Evolutionary conservation across 2,329 filamentous ascomycete species (phyloP).

Genomic region (Didymella segeticola): DNA sequence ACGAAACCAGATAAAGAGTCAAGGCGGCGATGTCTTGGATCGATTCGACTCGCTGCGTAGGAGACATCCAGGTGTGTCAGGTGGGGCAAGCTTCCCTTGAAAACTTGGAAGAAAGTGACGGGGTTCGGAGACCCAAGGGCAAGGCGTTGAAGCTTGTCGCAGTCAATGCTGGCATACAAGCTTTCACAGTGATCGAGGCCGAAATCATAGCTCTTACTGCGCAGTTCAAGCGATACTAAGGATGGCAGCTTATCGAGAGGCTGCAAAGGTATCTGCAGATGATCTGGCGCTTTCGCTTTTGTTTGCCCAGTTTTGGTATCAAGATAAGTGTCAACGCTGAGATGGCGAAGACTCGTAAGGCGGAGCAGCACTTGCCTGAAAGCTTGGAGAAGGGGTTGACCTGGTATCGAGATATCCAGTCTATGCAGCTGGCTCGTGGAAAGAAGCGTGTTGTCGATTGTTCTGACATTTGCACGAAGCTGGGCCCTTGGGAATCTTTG

Average conservation of each 20-base stretch:
- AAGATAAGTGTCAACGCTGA: conserved; percentile 17
- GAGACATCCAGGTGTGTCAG: conserved; percentile 8
- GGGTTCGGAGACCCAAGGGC: conserved; percentile 12
- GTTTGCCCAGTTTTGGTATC: background rate
- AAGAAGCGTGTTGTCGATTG: conserved; percentile 9
- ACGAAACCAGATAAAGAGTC: background rate
- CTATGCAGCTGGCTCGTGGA: conserved; percentile 17
- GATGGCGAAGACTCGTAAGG: conserved; percentile 11
- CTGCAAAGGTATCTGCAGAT: conserved; percentile 18
- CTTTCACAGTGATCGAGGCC: conserved; percentile 12
- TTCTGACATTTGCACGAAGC: conserved; percentile 9
- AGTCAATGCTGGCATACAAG: conserved; percentile 19
- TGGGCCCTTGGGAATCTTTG: conserved; percentile 13
- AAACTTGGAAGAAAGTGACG: conserved; percentile 15
- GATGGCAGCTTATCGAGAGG: conserved; percentile 16
- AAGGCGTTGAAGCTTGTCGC: conserved; percentile 17
- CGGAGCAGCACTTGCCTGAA: conserved; percentile 20
- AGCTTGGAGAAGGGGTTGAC: background rate
- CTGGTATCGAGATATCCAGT: conserved; percentile 17
- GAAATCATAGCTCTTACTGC: conserved; percentile 20
- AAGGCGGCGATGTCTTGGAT: background rate
- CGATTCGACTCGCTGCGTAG: conserved; percentile 4
- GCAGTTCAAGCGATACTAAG: conserved; percentile 15
- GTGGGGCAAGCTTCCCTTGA: conserved; percentile 2
- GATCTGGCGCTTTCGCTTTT: background rate